phyloP scores from a whole-genome alignment of 2,329 filamentous ascomycete genomes.

The Aquanectria penicillioides region DNA sequence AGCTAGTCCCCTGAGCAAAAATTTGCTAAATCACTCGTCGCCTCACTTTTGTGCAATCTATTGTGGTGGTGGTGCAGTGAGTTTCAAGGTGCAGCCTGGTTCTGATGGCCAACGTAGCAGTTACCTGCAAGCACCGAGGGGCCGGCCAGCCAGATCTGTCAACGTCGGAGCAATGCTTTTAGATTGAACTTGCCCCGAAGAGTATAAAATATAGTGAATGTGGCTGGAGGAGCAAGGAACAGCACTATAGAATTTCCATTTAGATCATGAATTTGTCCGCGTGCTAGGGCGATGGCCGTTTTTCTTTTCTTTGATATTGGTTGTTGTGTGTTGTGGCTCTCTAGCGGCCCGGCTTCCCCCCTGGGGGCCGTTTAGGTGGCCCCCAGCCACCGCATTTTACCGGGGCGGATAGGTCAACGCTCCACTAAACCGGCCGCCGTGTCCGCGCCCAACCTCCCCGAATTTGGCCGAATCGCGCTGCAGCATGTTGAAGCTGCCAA shows the following conservation, averaged over 20 bases:
- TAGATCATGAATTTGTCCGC: neutral
- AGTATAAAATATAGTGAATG: neutral
- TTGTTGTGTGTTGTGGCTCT: too few relatives aligned
- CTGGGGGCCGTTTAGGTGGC: neutral
- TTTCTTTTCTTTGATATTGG: too few relatives aligned
- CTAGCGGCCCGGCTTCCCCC: neutral
- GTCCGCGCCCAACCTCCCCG: constrained; percentile 22
- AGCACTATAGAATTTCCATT: neutral
- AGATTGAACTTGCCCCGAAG: neutral
- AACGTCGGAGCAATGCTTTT: neutral
- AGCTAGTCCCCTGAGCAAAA: too few relatives aligned
- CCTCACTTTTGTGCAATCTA: neutral
- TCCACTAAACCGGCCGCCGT: constrained; percentile 12
- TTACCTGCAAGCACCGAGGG: neutral
- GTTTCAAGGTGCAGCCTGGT: constrained; percentile 9
- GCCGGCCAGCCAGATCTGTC: constrained; percentile 1
- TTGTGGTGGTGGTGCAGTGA: neutral
- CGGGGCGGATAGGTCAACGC: constrained; percentile 1
- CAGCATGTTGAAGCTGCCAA: neutral
- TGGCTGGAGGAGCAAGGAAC: constrained; percentile 11
- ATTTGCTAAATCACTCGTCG: too few relatives aligned
- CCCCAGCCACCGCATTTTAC: constrained; percentile 14
- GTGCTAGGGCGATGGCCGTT: neutral
- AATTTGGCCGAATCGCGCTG: constrained; percentile 13
- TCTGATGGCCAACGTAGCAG: neutral